These are phyloP conservation scores for Paraphoma sp. DNA, from an alignment of 2,329 filamentous ascomycete species.

Conservation along the genomic window DNA sequence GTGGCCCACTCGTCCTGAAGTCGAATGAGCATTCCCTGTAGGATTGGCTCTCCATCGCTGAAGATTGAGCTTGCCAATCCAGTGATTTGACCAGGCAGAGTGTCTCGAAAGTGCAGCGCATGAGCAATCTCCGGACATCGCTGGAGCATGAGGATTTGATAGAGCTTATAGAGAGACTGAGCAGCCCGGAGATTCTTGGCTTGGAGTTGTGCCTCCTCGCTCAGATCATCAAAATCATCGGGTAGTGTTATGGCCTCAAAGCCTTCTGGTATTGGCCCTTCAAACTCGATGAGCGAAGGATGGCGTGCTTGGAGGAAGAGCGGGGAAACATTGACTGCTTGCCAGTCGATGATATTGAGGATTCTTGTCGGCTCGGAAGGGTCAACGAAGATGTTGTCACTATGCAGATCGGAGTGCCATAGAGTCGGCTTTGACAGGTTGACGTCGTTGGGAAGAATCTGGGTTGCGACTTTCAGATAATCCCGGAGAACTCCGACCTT, in stretches of 20 bases:
- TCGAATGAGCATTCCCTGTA: constrained; percentile 23
- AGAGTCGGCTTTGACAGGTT: constrained; percentile 29
- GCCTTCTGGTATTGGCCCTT: constrained; percentile 26
- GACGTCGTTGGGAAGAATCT: constrained; percentile 29
- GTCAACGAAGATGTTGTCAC: constrained; percentile 44
- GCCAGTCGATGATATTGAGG: constrained; percentile 45
- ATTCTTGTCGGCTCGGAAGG: constrained; percentile 34
- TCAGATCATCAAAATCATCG: constrained; percentile 20
- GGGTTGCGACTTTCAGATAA: constrained; percentile 30
- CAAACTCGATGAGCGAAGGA: constrained; percentile 32
- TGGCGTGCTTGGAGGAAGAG: constrained; percentile 34
- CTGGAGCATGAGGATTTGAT: constrained; percentile 19
- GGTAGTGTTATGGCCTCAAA: constrained; percentile 18
- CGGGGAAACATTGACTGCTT: constrained; percentile 34
- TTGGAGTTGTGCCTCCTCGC: constrained; percentile 17
- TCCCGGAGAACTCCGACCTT: constrained; percentile 32
- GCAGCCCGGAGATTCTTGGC: constrained; percentile 24
- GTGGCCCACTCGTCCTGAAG: constrained; percentile 23
- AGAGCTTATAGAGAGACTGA: constrained; percentile 27
- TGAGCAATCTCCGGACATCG: constrained; percentile 21
- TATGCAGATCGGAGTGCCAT: constrained; percentile 42
- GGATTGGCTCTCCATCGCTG: constrained; percentile 22
- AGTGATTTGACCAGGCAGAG: constrained; percentile 19
- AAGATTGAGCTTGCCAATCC: constrained; percentile 21
- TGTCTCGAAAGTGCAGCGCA: constrained; percentile 21